phyloP scores from a whole-genome alignment of 495 filamentous ascomycete species.

The Podospora fimiseda region DNA sequence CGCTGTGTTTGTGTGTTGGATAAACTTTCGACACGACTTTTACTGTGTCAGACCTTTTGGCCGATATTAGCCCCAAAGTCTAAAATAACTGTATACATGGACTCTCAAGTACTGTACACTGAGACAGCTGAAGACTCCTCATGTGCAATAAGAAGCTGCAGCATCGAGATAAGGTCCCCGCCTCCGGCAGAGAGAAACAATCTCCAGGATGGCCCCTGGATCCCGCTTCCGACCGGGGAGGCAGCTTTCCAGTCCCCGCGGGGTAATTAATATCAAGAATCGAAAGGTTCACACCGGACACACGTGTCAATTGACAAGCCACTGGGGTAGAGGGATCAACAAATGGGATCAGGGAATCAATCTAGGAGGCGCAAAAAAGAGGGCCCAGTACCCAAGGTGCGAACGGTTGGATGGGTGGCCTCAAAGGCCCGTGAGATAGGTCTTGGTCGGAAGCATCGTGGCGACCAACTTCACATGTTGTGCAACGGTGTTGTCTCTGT shows the following conservation, averaged over 20 bases:
- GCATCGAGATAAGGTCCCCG: slow-evolving; percentile 24
- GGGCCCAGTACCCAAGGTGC: not conserved
- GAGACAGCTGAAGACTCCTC: no score
- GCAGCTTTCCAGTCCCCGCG: not conserved
- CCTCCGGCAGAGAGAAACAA: slow-evolving; percentile 2
- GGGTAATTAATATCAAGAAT: no score
- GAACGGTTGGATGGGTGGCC: not conserved
- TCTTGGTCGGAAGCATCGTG: slow-evolving; percentile 21
- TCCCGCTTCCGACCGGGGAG: not conserved
- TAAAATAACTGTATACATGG: not conserved
- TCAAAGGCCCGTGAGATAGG: not conserved
- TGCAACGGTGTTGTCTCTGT: slow-evolving; percentile 15
- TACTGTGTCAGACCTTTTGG: not conserved
- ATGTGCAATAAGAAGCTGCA: slow-evolving; percentile 17
- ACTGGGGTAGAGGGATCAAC: no score
- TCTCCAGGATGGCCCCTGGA: not conserved
- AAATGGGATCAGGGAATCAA: no score
- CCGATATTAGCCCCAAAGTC: not conserved
- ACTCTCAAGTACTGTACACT: no score
- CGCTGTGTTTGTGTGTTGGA: no score
- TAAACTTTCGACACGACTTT: not conserved
- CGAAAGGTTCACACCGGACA: no score
- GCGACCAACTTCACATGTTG: slow-evolving; percentile 11
- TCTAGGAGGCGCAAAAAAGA: no score
- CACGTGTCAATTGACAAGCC: no score